Conservation (phyloP, 2,329 filamentous ascomycete species). For the Onygenales sp. region DNA sequence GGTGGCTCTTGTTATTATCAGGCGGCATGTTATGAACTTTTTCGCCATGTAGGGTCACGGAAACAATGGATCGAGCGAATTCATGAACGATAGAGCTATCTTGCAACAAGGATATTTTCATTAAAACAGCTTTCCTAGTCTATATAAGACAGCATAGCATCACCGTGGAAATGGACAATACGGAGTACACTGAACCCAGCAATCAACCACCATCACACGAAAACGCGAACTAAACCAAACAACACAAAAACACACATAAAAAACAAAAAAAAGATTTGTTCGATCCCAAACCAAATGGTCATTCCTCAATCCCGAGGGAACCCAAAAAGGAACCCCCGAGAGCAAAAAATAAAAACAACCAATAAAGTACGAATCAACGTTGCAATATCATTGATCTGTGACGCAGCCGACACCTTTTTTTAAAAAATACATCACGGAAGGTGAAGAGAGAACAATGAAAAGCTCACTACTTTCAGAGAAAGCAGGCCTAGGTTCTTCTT, state of each 20-base stretch:
- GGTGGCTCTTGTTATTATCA: too few relatives aligned
- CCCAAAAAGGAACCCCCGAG: not conserved
- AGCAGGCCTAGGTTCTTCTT: not conserved
- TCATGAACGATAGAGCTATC: too few relatives aligned
- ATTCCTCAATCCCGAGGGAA: slow-evolving; percentile 28
- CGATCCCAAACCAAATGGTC: slow-evolving; percentile 45
- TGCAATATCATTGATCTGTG: slow-evolving; percentile 73
- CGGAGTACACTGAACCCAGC: too few relatives aligned
- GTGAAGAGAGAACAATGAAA: not conserved
- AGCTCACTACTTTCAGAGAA: not conserved
- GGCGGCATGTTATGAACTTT: too few relatives aligned
- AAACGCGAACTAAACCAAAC: not conserved
- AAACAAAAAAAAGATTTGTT: slow-evolving; percentile 36
- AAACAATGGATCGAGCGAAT: too few relatives aligned
- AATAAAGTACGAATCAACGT: slow-evolving; percentile 49
- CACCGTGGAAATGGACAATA: too few relatives aligned
- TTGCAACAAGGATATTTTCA: too few relatives aligned
- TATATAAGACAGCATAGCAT: not conserved
- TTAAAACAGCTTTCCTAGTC: not conserved
- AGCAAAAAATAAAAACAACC: slow-evolving; percentile 31
- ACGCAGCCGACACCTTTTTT: slow-evolving; percentile 64
- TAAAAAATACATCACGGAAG: slow-evolving; percentile 42
- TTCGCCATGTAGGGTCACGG: too few relatives aligned
- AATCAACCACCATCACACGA: not conserved
- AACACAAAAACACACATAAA: not conserved